Percentiles rank a stretch among this genome's conserved stretches.
Evolutionary conservation across 441 rosid species (phyloP).

Genomic region (Lepidium campestre): DNA sequence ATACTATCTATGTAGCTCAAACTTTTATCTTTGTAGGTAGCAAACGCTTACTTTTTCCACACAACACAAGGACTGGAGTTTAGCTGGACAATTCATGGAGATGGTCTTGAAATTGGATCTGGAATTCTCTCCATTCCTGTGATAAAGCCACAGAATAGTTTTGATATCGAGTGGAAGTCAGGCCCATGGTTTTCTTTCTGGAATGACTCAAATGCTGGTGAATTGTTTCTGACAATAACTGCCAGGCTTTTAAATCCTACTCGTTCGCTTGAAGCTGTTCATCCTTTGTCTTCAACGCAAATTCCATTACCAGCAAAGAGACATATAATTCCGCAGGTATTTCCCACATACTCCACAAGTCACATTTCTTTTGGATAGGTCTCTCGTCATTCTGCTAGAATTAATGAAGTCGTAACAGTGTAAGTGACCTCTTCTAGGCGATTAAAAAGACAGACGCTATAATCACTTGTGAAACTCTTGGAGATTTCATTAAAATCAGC

Average conservation of each 20-base stretch:
- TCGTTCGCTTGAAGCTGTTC: slow-evolving; percentile 82
- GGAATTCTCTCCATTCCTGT: slow-evolving; percentile 59
- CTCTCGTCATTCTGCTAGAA: background rate
- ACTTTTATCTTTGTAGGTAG: slow-evolving; percentile 51
- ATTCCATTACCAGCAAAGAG: slow-evolving; percentile 61
- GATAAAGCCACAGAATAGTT: slow-evolving; percentile 65
- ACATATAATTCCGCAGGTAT: slow-evolving; percentile 59
- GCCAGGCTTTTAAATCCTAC: slow-evolving; percentile 54
- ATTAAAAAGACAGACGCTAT: slow-evolving; percentile 40
- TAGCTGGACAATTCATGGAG: slow-evolving; percentile 67
- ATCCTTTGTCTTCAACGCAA: slow-evolving; percentile 75
- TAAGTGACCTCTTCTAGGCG: slow-evolving; percentile 38
- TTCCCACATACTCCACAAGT: slow-evolving; percentile 5
- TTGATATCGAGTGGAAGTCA: slow-evolving; percentile 56
- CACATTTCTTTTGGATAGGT: background rate
- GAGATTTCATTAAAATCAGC: slow-evolving; percentile 48
- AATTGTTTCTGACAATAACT: slow-evolving; percentile 55
- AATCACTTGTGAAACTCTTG: slow-evolving; percentile 44
- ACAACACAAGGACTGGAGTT: slow-evolving; percentile 72
- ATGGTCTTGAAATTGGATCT: slow-evolving; percentile 68
- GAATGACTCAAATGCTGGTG: slow-evolving; percentile 64
- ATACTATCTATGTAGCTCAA: slow-evolving; percentile 16
- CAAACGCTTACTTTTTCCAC: slow-evolving; percentile 56
- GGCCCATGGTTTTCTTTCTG: slow-evolving; percentile 81
- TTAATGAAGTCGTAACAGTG: slow-evolving; percentile 1